These are phyloP conservation scores for Usnea hakonensis DNA, from an alignment of 495 filamentous ascomycete species.

Conservation along the genomic window DNA sequence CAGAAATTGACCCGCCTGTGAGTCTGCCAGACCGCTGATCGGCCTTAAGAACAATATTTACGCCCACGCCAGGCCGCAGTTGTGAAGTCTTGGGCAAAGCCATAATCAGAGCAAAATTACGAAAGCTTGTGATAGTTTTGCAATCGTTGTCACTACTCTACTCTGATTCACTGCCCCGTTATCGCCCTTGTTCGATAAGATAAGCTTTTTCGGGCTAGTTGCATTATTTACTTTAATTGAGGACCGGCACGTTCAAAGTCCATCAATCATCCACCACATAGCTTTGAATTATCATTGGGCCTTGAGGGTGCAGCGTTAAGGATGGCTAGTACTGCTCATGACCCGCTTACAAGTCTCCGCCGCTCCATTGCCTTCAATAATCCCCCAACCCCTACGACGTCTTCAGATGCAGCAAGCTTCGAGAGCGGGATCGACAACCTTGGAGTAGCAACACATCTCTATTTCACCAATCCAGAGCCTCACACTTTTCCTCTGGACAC, in stretches of 20 bases:
- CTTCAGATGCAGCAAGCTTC: slow-evolving; percentile 43
- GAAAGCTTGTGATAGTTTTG: too few relatives aligned
- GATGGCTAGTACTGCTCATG: slow-evolving; percentile 24
- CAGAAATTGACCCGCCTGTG: slow-evolving; percentile 51
- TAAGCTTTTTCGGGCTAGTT: too few relatives aligned
- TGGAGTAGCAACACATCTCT: slow-evolving; percentile 71
- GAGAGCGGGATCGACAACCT: slow-evolving; percentile 45
- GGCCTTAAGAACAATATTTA: slow-evolving; percentile 62
- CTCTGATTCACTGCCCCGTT: too few relatives aligned
- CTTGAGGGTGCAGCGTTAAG: neutral
- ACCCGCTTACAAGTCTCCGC: slow-evolving; percentile 73
- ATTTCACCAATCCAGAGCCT: slow-evolving; percentile 58
- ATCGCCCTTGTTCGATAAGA: too few relatives aligned
- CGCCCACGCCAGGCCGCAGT: slow-evolving; percentile 48
- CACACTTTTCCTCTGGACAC: slow-evolving; percentile 64
- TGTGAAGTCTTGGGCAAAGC: slow-evolving; percentile 42
- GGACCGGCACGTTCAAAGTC: neutral
- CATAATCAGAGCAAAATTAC: neutral
- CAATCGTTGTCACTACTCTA: too few relatives aligned
- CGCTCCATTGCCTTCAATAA: slow-evolving; percentile 62
- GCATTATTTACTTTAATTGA: too few relatives aligned
- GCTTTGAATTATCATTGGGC: neutral
- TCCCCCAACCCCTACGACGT: slow-evolving; percentile 61
- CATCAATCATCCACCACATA: neutral
- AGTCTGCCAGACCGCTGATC: slow-evolving; percentile 65